phyloP scores from a whole-genome alignment of 192 early-diverging fungal species.

The Dissophora globulifera region DNA sequence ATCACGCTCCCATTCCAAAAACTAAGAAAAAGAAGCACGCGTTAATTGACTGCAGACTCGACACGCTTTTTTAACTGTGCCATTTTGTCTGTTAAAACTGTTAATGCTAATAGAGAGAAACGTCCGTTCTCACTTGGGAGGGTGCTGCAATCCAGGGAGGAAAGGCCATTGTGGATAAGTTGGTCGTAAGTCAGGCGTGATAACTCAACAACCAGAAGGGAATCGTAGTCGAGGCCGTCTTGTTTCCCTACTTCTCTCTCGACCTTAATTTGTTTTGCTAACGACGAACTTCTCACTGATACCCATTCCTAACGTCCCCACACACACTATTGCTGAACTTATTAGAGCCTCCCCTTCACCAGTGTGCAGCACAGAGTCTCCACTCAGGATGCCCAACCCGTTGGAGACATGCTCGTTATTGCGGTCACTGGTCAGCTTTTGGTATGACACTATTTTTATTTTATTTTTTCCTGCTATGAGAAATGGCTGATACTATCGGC shows the following conservation, averaged over 20 bases:
- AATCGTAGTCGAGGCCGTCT: background rate
- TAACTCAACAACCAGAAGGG: too few species aligned
- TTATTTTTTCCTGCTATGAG: background rate
- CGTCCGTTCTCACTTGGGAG: slow-evolving; percentile 92
- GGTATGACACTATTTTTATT: slow-evolving; percentile 54
- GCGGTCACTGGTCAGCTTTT: slow-evolving; percentile 89
- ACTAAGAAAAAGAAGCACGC: too few species aligned
- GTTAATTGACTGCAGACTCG: too few species aligned
- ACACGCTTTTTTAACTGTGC: too few species aligned
- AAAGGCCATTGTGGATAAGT: slow-evolving; percentile 77
- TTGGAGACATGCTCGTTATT: slow-evolving; percentile 69
- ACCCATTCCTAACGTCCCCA: background rate
- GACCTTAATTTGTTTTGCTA: too few species aligned
- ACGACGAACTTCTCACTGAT: too few species aligned
- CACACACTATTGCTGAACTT: background rate
- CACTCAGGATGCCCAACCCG: slow-evolving; percentile 87
- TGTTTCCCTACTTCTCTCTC: too few species aligned
- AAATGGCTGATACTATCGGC: background rate
- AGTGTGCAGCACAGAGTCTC: slow-evolving; percentile 76
- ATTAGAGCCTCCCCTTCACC: slow-evolving; percentile 80
- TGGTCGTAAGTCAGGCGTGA: slow-evolving; percentile 64
- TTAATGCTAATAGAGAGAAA: slow-evolving; percentile 63
- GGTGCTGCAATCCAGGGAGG: slow-evolving; percentile 71
- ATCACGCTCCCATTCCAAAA: background rate
- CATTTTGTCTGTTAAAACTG: background rate